Conservation (phyloP, 768 basidiomycete species). For the Mycena rebaudengoi region DNA sequence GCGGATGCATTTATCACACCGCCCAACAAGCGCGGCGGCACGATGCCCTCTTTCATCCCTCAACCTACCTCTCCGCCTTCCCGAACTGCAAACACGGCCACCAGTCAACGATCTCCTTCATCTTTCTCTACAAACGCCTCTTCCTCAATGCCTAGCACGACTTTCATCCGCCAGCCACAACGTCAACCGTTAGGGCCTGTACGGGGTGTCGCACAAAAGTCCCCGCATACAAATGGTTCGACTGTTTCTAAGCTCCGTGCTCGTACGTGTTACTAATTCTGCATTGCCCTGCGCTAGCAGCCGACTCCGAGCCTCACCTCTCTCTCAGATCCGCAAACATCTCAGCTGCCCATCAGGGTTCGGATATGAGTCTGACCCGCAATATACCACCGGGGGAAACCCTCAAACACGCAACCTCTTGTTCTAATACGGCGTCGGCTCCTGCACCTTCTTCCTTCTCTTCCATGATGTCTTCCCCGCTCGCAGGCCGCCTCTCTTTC, state of each 20-base stretch:
- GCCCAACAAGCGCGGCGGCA: constrained; percentile 59
- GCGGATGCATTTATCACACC: constrained; percentile 55
- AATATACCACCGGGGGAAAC: constrained; percentile 29
- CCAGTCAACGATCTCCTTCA: constrained; percentile 25
- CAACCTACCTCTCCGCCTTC: constrained; percentile 62
- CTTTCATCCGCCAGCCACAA: constrained; percentile 54
- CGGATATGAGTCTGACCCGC: constrained; percentile 52
- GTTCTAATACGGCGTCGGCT: constrained; percentile 20
- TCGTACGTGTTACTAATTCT: constrained; percentile 69
- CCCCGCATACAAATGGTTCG: constrained; percentile 65
- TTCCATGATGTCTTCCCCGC: constrained; percentile 60
- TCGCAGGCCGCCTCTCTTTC: constrained; percentile 65
- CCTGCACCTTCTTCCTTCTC: constrained; percentile 50
- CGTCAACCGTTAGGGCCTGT: constrained; percentile 47
- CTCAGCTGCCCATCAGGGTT: constrained; percentile 33
- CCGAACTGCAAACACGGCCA: too few relatives aligned
- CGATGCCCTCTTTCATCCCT: constrained; percentile 66
- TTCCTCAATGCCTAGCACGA: constrained; percentile 42
- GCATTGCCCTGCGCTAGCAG: constrained; percentile 41
- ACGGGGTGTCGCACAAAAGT: constrained; percentile 34
- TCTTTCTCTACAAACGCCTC: constrained; percentile 41
- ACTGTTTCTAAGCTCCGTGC: constrained; percentile 58
- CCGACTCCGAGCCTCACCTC: constrained; percentile 42
- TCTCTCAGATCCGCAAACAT: constrained; percentile 50
- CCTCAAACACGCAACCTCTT: constrained; percentile 16